Conservation (phyloP, 495 filamentous ascomycete species). For the Aspergillus ostianus region DNA sequence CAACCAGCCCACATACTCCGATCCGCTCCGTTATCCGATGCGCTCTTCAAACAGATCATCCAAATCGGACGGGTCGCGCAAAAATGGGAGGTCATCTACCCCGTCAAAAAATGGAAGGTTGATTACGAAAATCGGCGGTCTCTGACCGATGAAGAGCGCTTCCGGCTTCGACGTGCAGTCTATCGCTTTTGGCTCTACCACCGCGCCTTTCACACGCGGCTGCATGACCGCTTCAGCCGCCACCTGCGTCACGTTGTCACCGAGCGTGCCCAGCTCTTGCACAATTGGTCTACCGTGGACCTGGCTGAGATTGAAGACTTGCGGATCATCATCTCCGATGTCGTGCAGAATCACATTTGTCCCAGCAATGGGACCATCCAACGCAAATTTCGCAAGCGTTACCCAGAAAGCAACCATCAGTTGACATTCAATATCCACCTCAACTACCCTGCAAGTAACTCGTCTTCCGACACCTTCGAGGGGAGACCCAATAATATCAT, state of each 20-base stretch:
- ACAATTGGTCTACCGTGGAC: conserved; percentile 54
- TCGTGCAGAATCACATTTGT: conserved; percentile 55
- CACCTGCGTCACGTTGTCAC: conserved; percentile 39
- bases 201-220: conserved; percentile 53
- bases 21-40: conserved; percentile 46
- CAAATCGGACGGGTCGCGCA: conserved; percentile 56
- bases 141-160: conserved; percentile 54
- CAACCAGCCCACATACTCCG: conserved; percentile 54
- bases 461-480: conserved; percentile 11
- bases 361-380: conserved; percentile 60
- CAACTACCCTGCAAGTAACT: conserved; percentile 37
- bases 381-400: conserved; percentile 56
- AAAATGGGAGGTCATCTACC: conserved; percentile 67
- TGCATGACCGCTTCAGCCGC: conserved; percentile 48
- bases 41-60: conserved; percentile 58
- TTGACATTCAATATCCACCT: conserved; percentile 54
- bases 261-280: conserved; percentile 53
- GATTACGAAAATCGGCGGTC: conserved; percentile 61
- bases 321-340: conserved; percentile 46
- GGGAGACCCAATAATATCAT: conserved; percentile 10
- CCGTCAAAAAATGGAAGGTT: conserved; percentile 62
- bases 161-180: conserved; percentile 61
- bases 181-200: conserved; percentile 69
- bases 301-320: conserved; percentile 59
- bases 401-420: conserved; percentile 47